A percentile compares a stretch with the other conserved stretches of the same genome.
Conservation (phyloP, 805 yeast species). For the Candida coquimbonensis region DNA sequence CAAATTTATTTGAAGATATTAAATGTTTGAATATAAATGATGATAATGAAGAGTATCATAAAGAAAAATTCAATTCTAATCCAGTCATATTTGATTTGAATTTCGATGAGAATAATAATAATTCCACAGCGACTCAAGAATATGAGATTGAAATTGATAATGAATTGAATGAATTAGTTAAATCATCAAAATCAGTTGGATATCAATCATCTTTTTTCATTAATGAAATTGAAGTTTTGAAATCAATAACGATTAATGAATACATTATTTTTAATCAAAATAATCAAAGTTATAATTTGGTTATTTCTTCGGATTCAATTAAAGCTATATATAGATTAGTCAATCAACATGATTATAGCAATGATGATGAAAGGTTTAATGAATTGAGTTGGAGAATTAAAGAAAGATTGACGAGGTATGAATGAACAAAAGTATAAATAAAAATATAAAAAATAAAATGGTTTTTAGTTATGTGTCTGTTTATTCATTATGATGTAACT, state of each 20-base stretch:
- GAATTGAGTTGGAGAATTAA: slow-evolving; percentile 7
- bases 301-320: slow-evolving; percentile 1
- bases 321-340: slow-evolving; percentile 5
- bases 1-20: slow-evolving; percentile 6
- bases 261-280: slow-evolving; percentile 2
- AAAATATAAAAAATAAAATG: no score
- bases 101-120: slow-evolving; percentile 8
- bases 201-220: slow-evolving; percentile 15
- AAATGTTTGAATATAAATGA: slow-evolving; percentile 1
- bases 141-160: slow-evolving; percentile 9
- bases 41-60: slow-evolving; percentile 2
- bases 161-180: slow-evolving; percentile 13
- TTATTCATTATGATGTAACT: no score
- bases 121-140: not conserved
- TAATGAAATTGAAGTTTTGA: slow-evolving; percentile 30
- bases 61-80: not conserved
- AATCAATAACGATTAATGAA: slow-evolving; percentile 26
- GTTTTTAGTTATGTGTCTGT: no score
- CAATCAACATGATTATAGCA: slow-evolving; percentile 5
- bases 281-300: not conserved
- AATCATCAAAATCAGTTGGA: slow-evolving; percentile 20
- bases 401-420: slow-evolving; percentile 1
- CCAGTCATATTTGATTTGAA: slow-evolving; percentile 18
- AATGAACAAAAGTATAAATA: no score
- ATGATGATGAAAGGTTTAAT: slow-evolving; percentile 1